A percentile compares a stretch with the other conserved stretches of the same genome.
phyloP scores from a whole-genome alignment of 768 basidiomycete species.

The Pulveroboletus sp. region DNA sequence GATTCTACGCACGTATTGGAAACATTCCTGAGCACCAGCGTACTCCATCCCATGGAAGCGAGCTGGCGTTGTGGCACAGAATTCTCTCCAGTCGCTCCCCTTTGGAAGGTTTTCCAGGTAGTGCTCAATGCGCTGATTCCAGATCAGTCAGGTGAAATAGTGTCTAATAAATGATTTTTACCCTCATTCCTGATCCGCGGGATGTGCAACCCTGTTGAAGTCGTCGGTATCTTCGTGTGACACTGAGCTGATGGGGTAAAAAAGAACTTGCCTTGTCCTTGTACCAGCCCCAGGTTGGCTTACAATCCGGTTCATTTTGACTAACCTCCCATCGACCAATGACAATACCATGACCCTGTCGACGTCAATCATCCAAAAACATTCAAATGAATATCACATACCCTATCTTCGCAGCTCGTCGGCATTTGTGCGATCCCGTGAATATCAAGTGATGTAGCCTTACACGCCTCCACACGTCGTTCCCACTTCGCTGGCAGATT shows the following conservation, averaged over 20 bases:
- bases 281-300: slow-evolving; percentile 22
- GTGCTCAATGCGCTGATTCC: slow-evolving; percentile 19
- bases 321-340: slow-evolving; percentile 27
- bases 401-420: slow-evolving; percentile 20
- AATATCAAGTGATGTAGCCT: slow-evolving; percentile 17
- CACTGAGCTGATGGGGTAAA: neutral
- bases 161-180: neutral
- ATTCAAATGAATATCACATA: neutral
- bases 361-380: neutral
- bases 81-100: slow-evolving; percentile 28
- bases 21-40: neutral
- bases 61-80: slow-evolving; percentile 32
- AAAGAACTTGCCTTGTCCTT: slow-evolving; percentile 25
- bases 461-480: slow-evolving; percentile 22
- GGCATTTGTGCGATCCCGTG: slow-evolving; percentile 13
- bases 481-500: slow-evolving; percentile 26
- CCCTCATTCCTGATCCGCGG: slow-evolving; percentile 23
- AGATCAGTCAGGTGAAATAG: neutral
- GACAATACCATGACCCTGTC: slow-evolving; percentile 12
- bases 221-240: neutral
- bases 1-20: neutral
- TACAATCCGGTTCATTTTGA: slow-evolving; percentile 26
- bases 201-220: slow-evolving; percentile 23
- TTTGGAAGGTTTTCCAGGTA: slow-evolving; percentile 23
- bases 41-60: slow-evolving; percentile 25